Percentiles rank a stretch among this genome's conserved stretches.
Evolutionary conservation across 2,329 filamentous ascomycete species (phyloP).

Genomic region (Stenocarpella maydis): DNA sequence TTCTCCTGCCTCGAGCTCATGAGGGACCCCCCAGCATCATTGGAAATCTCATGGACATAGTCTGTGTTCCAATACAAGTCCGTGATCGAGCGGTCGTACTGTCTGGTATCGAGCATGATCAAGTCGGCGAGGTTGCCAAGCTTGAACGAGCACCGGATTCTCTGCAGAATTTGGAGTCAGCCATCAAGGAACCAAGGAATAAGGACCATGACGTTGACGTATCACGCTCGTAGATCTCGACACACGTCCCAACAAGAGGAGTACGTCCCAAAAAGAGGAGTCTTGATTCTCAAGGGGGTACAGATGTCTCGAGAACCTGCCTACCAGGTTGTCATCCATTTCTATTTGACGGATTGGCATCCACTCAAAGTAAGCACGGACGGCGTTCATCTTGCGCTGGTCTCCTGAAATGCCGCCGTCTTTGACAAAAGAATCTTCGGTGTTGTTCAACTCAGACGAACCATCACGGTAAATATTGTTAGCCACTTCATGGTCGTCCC

Average conservation of each 20-base stretch:
- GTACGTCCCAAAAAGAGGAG: too few species aligned
- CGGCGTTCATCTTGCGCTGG: conserved; percentile 76
- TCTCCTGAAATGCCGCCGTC: conserved; percentile 71
- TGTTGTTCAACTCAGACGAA: conserved; percentile 68
- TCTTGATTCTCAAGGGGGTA: too few species aligned
- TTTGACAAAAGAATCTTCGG: conserved; percentile 69
- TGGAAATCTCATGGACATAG: conserved; percentile 69
- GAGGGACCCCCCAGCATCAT: conserved; percentile 72
- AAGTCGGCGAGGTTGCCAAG: conserved; percentile 73
- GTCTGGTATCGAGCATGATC: conserved; percentile 73
- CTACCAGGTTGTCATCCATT: conserved; percentile 69
- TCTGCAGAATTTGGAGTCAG: conserved; percentile 36
- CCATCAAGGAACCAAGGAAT: too few species aligned
- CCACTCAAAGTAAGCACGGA: conserved; percentile 75
- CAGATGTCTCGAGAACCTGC: too few species aligned
- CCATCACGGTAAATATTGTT: conserved; percentile 74
- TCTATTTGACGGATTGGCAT: conserved; percentile 69
- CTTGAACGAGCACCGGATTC: conserved; percentile 73
- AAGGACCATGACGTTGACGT: too few species aligned
- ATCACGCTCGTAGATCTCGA: too few species aligned
- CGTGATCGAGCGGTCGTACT: conserved; percentile 74
- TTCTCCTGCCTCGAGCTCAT: conserved; percentile 79
- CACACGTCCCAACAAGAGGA: too few species aligned
- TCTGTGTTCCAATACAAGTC: conserved; percentile 64
- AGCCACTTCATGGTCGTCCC: conserved; percentile 70